Evolutionary conservation across 2,329 filamentous ascomycete species (phyloP), one percentile per base, ranked within the genome.

Genomic region (Ceratocystis smalleyi): DNA sequence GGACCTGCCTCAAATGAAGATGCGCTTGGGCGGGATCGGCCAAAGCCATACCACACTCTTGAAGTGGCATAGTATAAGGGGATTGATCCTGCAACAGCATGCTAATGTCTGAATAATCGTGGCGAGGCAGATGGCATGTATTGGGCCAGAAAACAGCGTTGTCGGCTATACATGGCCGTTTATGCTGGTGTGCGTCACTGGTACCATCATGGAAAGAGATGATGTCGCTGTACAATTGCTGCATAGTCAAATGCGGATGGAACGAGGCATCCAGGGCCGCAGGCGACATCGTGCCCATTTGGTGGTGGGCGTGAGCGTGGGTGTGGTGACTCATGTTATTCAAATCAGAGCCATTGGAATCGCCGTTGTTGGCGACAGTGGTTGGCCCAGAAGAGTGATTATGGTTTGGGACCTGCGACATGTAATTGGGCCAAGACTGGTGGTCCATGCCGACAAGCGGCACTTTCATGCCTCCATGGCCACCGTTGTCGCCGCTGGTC

Each of bases 61-160:
- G 55, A 2, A 66, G 45, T 3, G 61, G 64, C 43, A 65, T 54
- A 8, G 64, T 51, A 51, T 57, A 51, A 8, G 63, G 62, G 3
- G 55, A 45, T 2, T 62, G 43, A 17, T 67, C 67, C 17, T 61
- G 54, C 30, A 66, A 35, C 30, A 66, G 57, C 22, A 67, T 43
- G 3, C 59, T 59, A 12, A 66, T 27, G 51, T 68, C 68, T 51
- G 67, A 45, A 43, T 67, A 67, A 43, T 66, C 65, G 27, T 67
- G 64, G 10, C 67, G 66, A 40, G 68, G 68, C 30, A 70, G 57
- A 30, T 67, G 68, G 55, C 69, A 70, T n/a, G 64, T 65, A 3
- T 68, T 60, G 3, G 67, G 64, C 65, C 63, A 65, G 8, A 67
- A 63, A 40, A 60, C 30, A 32, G 63, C 54, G 59, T 69, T 67